Evolutionary conservation across 1,284 basidiomycete genomes (phyloP).

Genomic region (Tausonia pullulans): DNA sequence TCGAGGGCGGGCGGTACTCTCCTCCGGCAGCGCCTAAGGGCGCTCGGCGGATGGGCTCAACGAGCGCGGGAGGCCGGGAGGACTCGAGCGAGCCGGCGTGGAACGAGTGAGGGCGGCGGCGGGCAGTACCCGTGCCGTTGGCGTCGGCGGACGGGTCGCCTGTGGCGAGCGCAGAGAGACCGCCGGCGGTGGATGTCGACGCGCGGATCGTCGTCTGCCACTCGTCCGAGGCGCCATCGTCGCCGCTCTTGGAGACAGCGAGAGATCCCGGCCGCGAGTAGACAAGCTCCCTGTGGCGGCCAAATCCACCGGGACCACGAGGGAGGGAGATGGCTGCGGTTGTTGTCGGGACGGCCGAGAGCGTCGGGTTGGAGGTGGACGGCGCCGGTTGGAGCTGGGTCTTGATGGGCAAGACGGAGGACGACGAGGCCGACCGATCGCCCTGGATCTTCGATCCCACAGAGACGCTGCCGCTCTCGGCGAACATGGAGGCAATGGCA

Average conservation of each 20-base stretch:
- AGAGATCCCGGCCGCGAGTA: slow-evolving; percentile 2
- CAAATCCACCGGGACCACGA: slow-evolving; percentile 7
- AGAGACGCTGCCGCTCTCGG: no score
- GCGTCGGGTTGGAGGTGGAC: not conserved
- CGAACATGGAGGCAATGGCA: no score
- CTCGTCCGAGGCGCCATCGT: not conserved
- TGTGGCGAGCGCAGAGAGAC: not conserved
- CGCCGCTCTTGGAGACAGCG: not conserved
- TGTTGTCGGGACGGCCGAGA: not conserved
- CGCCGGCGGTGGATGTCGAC: not conserved
- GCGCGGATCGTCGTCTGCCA: slow-evolving; percentile 6
- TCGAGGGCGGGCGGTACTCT: not conserved
- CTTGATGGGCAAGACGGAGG: no score
- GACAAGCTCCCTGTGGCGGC: slow-evolving; percentile 8
- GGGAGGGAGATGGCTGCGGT: not conserved
- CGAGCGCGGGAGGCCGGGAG: not conserved
- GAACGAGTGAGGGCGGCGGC: slow-evolving; percentile 8
- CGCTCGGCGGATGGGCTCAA: no score
- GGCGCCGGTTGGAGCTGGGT: not conserved
- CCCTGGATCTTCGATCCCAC: no score
- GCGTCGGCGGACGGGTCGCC: no score
- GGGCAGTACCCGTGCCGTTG: not conserved
- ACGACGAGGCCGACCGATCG: no score
- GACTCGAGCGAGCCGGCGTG: slow-evolving; percentile 2
- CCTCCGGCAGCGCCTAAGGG: no score